phyloP scores from a whole-genome alignment of 2,329 filamentous ascomycete species.

The Bertia moriformis region DNA sequence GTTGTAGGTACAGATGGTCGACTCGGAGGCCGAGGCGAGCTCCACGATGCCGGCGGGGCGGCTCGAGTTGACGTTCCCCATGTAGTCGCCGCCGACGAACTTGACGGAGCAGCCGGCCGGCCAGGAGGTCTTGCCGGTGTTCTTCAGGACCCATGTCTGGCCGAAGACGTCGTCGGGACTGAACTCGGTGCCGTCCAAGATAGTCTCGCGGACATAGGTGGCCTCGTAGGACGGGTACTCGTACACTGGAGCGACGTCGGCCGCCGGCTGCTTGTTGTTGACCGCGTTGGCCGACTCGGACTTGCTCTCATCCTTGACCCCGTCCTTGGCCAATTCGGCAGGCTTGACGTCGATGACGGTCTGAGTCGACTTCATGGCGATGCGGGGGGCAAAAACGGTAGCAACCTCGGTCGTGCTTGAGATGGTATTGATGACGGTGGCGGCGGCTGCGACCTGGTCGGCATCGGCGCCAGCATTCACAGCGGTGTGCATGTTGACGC shows the following conservation, averaged over 20 bases:
- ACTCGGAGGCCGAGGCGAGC: slow-evolving; percentile 67
- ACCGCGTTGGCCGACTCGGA: too few species aligned
- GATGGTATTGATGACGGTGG: slow-evolving; percentile 14
- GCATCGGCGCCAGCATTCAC: too few species aligned
- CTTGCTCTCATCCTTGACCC: too few species aligned
- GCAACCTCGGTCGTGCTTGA: slow-evolving; percentile 36
- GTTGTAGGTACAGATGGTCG: slow-evolving; percentile 56
- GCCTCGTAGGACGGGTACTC: slow-evolving; percentile 47
- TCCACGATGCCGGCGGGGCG: slow-evolving; percentile 67
- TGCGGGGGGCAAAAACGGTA: slow-evolving; percentile 31
- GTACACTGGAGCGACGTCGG: slow-evolving; percentile 6
- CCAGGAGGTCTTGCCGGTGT: slow-evolving; percentile 68
- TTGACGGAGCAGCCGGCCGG: slow-evolving; percentile 79
- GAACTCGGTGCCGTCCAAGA: slow-evolving; percentile 64
- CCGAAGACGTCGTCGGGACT: slow-evolving; percentile 61
- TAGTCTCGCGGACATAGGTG: slow-evolving; percentile 63
- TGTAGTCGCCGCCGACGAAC: slow-evolving; percentile 87
- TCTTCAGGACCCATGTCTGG: slow-evolving; percentile 83
- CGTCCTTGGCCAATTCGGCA: too few species aligned
- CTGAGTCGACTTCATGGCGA: slow-evolving; percentile 39
- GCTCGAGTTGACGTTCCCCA: slow-evolving; percentile 75
- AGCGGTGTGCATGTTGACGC: too few species aligned
- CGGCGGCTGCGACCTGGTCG: too few species aligned
- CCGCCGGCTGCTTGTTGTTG: too few species aligned
- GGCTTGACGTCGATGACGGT: slow-evolving; percentile 62